Base-by-base conservation (phyloP, 2,329 filamentous ascomycete genomes). In the Paecilomyces formosus region DNA sequence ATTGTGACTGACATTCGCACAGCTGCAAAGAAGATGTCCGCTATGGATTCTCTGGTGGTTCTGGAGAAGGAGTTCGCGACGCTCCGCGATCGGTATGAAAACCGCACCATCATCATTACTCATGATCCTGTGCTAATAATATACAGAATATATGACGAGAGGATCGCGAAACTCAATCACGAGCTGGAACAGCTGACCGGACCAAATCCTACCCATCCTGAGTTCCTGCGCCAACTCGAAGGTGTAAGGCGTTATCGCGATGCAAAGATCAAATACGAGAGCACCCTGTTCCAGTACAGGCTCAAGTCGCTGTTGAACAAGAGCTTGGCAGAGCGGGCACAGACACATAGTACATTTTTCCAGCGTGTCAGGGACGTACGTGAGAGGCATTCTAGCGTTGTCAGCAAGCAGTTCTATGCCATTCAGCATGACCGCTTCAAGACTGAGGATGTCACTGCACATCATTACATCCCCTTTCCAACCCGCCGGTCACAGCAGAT, bases 321-420 rank as follows among this genome's bases (percentile, higher is more conserved):
- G 64, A 89, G 88, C 21, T 83, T 95, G 28, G 92, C 91, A 21
- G 88, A 92, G 65, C 85, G 92, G 62, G 86, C 90, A 56, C 92
- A 97, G 71, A 85, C 93, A 57, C 90, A 95, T 75, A 88, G 89
- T 60, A 92, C 97, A 68, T 97, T 90, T 73, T 92, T 92, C 73
- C 94, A 99, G 73, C 85, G 86, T 54, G 84, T 92, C 33, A 86
- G 94, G 57, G 90, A 96, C 69, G 83, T 89, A 63, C 86, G 94
- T 61, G 93, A 97, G 72, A 82, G 83, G 57, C 84, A 89, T 53
- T 81, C 97, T 30, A 88, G 92, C 62, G 82, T 87, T 59, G 85
- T 96, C 59, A 93, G 94, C 68, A 86, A 91, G 72, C 87, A 94
- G 64, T 96, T 93, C 82, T 96, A 96, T 74, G 88, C 93, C 65